Evolutionary conservation across 768 basidiomycete genomes (phyloP).

Genomic region (Tremella fuciformis): DNA sequence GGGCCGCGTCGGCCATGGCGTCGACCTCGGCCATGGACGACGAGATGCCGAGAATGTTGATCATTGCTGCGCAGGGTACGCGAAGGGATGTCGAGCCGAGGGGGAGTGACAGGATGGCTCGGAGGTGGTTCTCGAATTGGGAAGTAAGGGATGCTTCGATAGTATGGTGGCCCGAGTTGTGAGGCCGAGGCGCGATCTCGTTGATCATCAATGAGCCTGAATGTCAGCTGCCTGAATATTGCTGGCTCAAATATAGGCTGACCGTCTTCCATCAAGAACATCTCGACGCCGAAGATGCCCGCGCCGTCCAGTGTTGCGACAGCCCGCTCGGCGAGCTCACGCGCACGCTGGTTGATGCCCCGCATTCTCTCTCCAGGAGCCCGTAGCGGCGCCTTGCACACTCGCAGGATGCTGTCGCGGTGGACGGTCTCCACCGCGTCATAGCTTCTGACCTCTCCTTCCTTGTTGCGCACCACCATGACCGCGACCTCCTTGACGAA

Average conservation of each 20-base stretch:
- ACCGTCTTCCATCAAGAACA: conserved; percentile 92
- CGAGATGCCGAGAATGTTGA: conserved; percentile 88
- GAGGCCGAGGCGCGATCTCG: conserved; percentile 95
- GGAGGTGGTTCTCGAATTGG: conserved; percentile 95
- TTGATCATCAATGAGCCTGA: conserved; percentile 78
- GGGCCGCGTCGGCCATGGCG: conserved; percentile 60
- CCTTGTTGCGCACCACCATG: conserved; percentile 82
- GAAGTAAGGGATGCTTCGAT: conserved; percentile 96
- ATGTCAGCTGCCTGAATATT: background rate
- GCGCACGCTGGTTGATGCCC: conserved; percentile 65
- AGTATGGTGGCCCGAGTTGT: conserved; percentile 98
- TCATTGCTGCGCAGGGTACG: conserved; percentile 83
- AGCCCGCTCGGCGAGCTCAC: conserved; percentile 72
- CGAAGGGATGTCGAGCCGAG: conserved; percentile 83
- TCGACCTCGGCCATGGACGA: conserved; percentile 59
- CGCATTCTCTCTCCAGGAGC: conserved; percentile 51
- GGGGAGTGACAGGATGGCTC: conserved; percentile 84
- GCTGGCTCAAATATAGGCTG: conserved; percentile 1
- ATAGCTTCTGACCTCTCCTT: conserved; percentile 75
- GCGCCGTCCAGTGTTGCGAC: conserved; percentile 77
- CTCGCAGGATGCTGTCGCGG: conserved; percentile 86
- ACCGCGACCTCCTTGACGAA: conserved; percentile 90
- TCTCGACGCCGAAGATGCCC: conserved; percentile 95
- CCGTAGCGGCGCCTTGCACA: conserved; percentile 85
- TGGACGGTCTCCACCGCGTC: conserved; percentile 94